Evolutionary conservation across 306 rosid genomes (phyloP).

Genomic region (Dicorynia guianensis): DNA sequence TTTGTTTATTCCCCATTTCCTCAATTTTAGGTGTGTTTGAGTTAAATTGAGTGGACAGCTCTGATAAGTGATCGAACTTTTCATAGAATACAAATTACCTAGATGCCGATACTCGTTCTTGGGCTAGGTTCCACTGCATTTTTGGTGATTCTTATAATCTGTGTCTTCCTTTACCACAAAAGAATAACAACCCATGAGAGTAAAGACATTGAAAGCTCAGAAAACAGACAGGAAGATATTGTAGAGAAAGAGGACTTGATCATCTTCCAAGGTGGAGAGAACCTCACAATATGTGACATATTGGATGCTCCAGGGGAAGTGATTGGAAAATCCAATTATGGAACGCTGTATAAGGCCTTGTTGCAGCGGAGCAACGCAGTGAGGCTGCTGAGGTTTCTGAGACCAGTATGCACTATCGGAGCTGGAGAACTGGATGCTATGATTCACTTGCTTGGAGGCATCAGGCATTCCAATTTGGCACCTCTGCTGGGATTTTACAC

Average conservation of each 20-base stretch:
- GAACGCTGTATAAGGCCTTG: slow-evolving; percentile 87
- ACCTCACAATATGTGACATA: slow-evolving; percentile 75
- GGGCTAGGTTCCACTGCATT: slow-evolving; percentile 47
- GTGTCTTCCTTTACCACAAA: slow-evolving; percentile 53
- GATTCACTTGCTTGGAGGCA: slow-evolving; percentile 69
- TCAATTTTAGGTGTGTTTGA: slow-evolving; percentile 13
- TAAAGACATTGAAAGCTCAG: slow-evolving; percentile 67
- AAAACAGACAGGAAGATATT: slow-evolving; percentile 45
- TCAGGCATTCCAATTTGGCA: slow-evolving; percentile 81
- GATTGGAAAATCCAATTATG: slow-evolving; percentile 88
- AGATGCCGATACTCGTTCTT: slow-evolving; percentile 58
- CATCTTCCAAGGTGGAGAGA: slow-evolving; percentile 75
- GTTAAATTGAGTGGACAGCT: slow-evolving; percentile 9
- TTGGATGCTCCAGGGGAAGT: slow-evolving; percentile 99
- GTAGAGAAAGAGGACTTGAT: slow-evolving; percentile 63
- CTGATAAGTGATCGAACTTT: slow-evolving; percentile 25
- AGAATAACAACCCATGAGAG: slow-evolving; percentile 43
- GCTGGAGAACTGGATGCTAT: slow-evolving; percentile 67
- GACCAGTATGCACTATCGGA: slow-evolving; percentile 74
- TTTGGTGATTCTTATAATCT: slow-evolving; percentile 51
- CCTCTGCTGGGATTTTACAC: slow-evolving; percentile 91
- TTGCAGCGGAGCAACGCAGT: slow-evolving; percentile 69
- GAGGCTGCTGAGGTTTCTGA: slow-evolving; percentile 83
- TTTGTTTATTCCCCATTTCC: slow-evolving; percentile 30
- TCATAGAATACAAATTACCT: slow-evolving; percentile 48